phyloP scores from a whole-genome alignment of 2,329 filamentous ascomycete species.

The Aspergillus puulaauensis region DNA sequence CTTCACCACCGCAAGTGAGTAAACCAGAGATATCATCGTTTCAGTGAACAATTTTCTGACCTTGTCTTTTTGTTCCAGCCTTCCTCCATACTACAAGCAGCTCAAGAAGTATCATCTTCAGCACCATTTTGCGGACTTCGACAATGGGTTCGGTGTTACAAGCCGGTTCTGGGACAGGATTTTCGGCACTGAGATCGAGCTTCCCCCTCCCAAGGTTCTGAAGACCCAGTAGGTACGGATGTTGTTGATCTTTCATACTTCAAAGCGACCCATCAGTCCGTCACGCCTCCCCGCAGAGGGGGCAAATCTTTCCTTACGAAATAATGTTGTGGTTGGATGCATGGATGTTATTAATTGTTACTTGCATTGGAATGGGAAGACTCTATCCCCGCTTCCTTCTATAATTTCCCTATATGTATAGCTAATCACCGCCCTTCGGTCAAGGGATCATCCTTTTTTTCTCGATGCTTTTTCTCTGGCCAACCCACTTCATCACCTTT shows the following conservation, averaged over 20 bases:
- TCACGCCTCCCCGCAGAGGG: not conserved
- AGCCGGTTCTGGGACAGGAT: slow-evolving; percentile 93
- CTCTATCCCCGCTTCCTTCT: not conserved
- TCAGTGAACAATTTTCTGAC: slow-evolving; percentile 12
- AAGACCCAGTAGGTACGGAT: slow-evolving; percentile 34
- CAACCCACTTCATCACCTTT: not conserved
- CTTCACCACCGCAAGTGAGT: slow-evolving; percentile 85
- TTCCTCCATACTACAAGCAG: slow-evolving; percentile 84
- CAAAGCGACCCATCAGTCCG: not conserved
- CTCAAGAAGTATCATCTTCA: slow-evolving; percentile 97
- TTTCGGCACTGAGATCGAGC: slow-evolving; percentile 80
- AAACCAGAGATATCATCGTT: not conserved
- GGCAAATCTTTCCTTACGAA: slow-evolving; percentile 11
- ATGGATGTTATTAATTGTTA: slow-evolving; percentile 2
- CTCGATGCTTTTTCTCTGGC: not conserved
- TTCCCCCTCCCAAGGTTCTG: slow-evolving; percentile 33
- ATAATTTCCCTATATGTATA: slow-evolving; percentile 8
- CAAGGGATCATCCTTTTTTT: not conserved
- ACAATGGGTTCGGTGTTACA: slow-evolving; percentile 95
- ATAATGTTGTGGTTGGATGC: slow-evolving; percentile 14
- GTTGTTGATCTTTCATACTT: not conserved
- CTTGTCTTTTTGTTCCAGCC: slow-evolving; percentile 40
- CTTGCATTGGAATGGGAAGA: not conserved
- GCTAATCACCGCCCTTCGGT: not conserved
- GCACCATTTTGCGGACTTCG: slow-evolving; percentile 97